These are phyloP conservation scores for Stenogyne calaminthoides DNA, from an alignment of 305 asterid genomes.

Conservation along the genomic window DNA sequence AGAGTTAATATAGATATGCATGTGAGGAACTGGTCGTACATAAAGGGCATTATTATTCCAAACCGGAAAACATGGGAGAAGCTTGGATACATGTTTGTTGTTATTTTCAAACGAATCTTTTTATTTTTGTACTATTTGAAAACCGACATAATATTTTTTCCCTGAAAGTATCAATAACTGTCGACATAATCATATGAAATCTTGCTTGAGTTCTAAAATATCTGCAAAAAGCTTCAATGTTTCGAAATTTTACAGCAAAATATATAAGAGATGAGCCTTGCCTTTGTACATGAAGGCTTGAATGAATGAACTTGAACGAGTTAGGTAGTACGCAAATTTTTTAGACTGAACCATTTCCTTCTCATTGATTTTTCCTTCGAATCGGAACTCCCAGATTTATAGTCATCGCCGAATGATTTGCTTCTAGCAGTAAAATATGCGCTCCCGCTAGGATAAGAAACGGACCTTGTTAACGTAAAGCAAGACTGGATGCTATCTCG, in stretches of 20 bases:
- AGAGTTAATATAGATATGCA: constrained; percentile 20
- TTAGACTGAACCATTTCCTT: constrained; percentile 81
- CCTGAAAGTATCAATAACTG: not conserved
- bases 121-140: not conserved
- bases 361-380: constrained; percentile 65
- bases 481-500: constrained; percentile 75
- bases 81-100: constrained; percentile 13
- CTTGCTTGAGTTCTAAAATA: not conserved
- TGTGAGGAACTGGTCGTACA: constrained; percentile 32
- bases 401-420: constrained; percentile 38
- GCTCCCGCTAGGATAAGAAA: constrained; percentile 38
- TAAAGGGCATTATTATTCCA: not conserved
- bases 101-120: not conserved
- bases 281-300: constrained; percentile 21
- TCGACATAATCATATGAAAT: not conserved
- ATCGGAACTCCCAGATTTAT: constrained; percentile 58
- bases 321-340: constrained; percentile 21
- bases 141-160: not conserved
- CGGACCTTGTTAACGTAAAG: constrained; percentile 59
- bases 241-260: not conserved
- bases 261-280: not conserved
- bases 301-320: constrained; percentile 27
- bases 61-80: constrained; percentile 27
- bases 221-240: not conserved
- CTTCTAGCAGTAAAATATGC: constrained; percentile 47